These are phyloP conservation scores for Aspergillus fijiensis DNA, from an alignment of 2,329 filamentous ascomycete species.

Conservation along the genomic window DNA sequence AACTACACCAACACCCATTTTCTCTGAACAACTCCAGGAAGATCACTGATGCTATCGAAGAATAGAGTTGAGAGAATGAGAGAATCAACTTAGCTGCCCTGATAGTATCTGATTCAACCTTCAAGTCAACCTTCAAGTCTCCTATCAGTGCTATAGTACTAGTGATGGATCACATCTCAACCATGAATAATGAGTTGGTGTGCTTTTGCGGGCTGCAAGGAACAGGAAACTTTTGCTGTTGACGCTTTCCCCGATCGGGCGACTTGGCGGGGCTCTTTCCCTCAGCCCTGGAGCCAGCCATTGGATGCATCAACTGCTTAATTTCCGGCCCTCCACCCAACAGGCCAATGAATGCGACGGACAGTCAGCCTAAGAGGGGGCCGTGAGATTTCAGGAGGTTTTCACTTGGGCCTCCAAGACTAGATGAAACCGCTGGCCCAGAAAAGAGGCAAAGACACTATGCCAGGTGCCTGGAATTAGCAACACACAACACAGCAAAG, in stretches of 20 bases:
- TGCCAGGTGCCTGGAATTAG: background rate
- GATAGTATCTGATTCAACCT: too few species aligned
- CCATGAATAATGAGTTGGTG: background rate
- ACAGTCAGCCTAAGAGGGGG: background rate
- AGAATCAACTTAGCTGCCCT: too few species aligned
- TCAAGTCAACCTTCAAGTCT: too few species aligned
- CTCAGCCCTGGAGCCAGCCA: background rate
- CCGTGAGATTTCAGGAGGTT: slow-evolving; percentile 1
- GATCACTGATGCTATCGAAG: too few species aligned
- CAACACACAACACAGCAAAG: background rate
- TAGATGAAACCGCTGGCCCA: background rate
- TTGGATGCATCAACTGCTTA: slow-evolving; percentile 4
- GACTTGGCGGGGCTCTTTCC: background rate
- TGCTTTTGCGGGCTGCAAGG: slow-evolving; percentile 5
- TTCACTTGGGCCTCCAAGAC: background rate
- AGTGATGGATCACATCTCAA: background rate
- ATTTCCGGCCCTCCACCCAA: slow-evolving; percentile 3
- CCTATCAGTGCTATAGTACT: too few species aligned
- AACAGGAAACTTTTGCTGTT: slow-evolving; percentile 1
- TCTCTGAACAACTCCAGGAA: too few species aligned
- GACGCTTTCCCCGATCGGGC: background rate
- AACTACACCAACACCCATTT: too few species aligned
- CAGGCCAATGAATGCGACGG: background rate
- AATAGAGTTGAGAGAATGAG: too few species aligned
- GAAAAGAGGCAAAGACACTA: background rate